Evolutionary conservation across 2,329 filamentous ascomycete species (phyloP), one percentile per base, ranked within the genome.

Genomic region (Colletotrichum sp.): DNA sequence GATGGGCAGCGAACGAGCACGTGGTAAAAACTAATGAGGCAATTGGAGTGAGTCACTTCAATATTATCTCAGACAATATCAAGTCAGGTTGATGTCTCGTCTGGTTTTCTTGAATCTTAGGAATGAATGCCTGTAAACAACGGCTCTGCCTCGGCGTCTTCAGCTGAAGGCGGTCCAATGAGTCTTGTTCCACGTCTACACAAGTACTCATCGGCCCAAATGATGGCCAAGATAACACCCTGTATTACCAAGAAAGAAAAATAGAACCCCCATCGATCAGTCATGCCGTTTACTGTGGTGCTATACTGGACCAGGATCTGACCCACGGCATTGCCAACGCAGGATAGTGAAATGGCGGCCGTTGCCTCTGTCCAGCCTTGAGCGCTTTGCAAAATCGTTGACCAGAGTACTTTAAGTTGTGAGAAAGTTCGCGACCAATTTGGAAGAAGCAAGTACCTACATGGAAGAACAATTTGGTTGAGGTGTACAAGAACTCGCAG

Each of bases 221-320:
- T n/a, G 1, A 9, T 18, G 18, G 39, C 9, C 39, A 5, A 44
- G 18, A n/a, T 18, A n/a, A 44, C 0, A 2, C 16, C 12, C 2
- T 44, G 39, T 44, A 10, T 1, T 18, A 44, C 39, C 39, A 44
- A 44, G 5, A n/a, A 44, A 6, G 8, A n/a, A 44, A 44, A 9
- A 44, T 44, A n/a, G 16, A n/a, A 10, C 18, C 39, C 18, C 18
- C 39, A 44, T 44, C 39, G 39, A 18, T 6, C 0, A 44, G 39
- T 6, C 18, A 44, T n/a, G 9, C 6, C 39, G 39, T 44, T 6
- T 10, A 44, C 5, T 18, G 0, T n/a, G 18, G 39, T 44, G 39
- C 9, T 6, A n/a, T 10, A 44, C 18, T 44, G 39, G 3, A n/a
- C 18, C 18, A 12, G 6, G 8, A 4, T 44, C 39, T 44, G 39